These are phyloP conservation scores for Cynanchum wilfordii DNA, from an alignment of 257 asterid species.

Conservation along the genomic window DNA sequence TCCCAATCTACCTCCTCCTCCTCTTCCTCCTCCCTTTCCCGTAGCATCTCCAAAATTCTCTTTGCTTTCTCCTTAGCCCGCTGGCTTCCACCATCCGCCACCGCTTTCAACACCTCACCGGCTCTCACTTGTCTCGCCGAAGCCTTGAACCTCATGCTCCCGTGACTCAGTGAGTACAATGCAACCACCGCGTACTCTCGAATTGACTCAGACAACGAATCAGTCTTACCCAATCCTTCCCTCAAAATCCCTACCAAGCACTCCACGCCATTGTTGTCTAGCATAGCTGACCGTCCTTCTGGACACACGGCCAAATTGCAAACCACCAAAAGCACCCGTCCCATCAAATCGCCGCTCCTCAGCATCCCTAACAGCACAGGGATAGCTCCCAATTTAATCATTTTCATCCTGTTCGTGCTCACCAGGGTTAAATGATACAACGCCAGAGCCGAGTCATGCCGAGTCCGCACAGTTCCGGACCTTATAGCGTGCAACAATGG, in stretches of 20 bases:
- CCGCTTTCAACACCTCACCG: slow-evolving; percentile 53
- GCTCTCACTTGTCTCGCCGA: slow-evolving; percentile 57
- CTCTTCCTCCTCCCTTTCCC: slow-evolving; percentile 44
- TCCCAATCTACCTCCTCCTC: slow-evolving; percentile 80
- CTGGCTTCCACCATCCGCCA: slow-evolving; percentile 49
- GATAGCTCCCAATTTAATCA: slow-evolving; percentile 55
- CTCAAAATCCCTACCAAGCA: slow-evolving; percentile 49
- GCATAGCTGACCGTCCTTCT: slow-evolving; percentile 68
- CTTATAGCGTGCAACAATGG: slow-evolving; percentile 77
- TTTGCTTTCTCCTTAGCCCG: slow-evolving; percentile 72
- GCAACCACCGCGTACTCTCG: slow-evolving; percentile 70
- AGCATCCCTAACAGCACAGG: slow-evolving; percentile 54
- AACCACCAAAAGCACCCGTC: slow-evolving; percentile 59
- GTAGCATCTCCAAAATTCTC: slow-evolving; percentile 42
- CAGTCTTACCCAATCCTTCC: slow-evolving; percentile 31
- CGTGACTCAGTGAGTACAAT: slow-evolving; percentile 59
- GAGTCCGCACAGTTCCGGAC: slow-evolving; percentile 66
- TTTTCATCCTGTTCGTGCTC: slow-evolving; percentile 55
- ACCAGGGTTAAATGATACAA: slow-evolving; percentile 74
- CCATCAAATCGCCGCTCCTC: slow-evolving; percentile 44
- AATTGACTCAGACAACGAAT: slow-evolving; percentile 46
- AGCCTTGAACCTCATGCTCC: slow-evolving; percentile 71
- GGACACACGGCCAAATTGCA: slow-evolving; percentile 72
- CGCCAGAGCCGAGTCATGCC: slow-evolving; percentile 75
- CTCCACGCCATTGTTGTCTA: slow-evolving; percentile 63